Conservation (phyloP, 2,329 filamentous ascomycete species). For the Ampelomyces quisqualis region DNA sequence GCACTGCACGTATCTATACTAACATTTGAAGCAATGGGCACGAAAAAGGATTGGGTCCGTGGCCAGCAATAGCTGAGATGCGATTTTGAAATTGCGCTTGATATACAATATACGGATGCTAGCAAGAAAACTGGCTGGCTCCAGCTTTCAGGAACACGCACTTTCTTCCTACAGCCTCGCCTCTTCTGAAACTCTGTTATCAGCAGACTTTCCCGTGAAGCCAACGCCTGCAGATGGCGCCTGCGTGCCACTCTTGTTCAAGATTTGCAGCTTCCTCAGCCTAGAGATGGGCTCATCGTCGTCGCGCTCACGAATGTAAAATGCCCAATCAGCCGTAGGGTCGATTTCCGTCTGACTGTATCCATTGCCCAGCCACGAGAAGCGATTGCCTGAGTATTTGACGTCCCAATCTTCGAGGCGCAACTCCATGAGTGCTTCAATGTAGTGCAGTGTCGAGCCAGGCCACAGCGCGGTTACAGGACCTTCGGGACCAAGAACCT, state of each 20-base stretch:
- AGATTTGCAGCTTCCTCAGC: slow-evolving; percentile 27
- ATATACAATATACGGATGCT: too few relatives aligned
- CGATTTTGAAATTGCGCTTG: too few relatives aligned
- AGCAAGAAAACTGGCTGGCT: too few relatives aligned
- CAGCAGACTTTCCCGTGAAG: slow-evolving; percentile 16
- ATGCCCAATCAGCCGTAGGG: slow-evolving; percentile 39
- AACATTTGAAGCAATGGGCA: too few relatives aligned
- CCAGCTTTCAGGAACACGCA: too few relatives aligned
- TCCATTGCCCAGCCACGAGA: slow-evolving; percentile 44
- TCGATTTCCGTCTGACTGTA: slow-evolving; percentile 40
- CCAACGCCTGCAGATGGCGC: slow-evolving; percentile 11
- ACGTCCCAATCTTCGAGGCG: slow-evolving; percentile 53
- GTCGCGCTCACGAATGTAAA: slow-evolving; percentile 39
- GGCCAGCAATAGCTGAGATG: too few relatives aligned
- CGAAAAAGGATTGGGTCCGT: too few relatives aligned
- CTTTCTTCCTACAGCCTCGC: slow-evolving; percentile 17
- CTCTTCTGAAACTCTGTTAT: slow-evolving; percentile 1
- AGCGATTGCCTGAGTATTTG: slow-evolving; percentile 41
- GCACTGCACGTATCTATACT: too few relatives aligned
- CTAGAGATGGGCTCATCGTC: slow-evolving; percentile 35
- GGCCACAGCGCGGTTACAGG: slow-evolving; percentile 48
- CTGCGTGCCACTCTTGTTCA: slow-evolving; percentile 38
- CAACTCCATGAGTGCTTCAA: slow-evolving; percentile 51
- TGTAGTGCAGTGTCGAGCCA: slow-evolving; percentile 52
- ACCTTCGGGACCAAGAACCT: slow-evolving; percentile 35